Evolutionary conservation across 177 flowering plant genomes (phyloP), one percentile per base, ranked within the genome.

Genomic region (Vitis hybrid): DNA sequence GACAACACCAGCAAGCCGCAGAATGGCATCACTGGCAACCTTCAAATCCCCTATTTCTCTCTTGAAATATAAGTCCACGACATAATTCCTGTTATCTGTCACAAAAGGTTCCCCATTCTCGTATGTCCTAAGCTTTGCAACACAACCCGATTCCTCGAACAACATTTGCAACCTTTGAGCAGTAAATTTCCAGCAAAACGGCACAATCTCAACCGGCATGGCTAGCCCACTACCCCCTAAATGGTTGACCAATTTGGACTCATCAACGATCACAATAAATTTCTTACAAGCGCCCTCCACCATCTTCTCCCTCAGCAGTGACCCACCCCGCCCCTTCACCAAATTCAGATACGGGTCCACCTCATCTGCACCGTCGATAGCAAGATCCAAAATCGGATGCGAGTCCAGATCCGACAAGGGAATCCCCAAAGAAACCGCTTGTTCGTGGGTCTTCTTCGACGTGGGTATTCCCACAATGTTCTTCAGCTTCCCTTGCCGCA

Each of bases 341-440:
- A 90, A 75, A 62, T 90, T 87, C 70, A 89, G 79, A 59, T 57
- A 16, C 0, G 93, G 87, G 75, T 89, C 92, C 12, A 88, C 92
- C 81, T 88, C 92, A 55, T 88, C 92, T 1, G 93, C 93, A 7
- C 94, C 95, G 70, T 90, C 95, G 62, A 90, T 90, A 0, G 95
- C 89, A 15, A 90, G 77, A 74, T 90, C 95, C 50, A 90, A 29
- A 10, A 68, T 67, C 0, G 95, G 93, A 64, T 88, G 83, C 4
- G 76, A 56, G 14, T 87, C 87, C 48, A 90, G 87, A 68, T 86
- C 87, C 10, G 95, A 83, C 2, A 90, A 66, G 2, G 91, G 95
- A 51, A 90, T 90, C 0, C 90, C 92, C 5, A 87, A 22, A 0
- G 86, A 78, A 8, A 84, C 20, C 1, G 95, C 95, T 50, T 90